Base-by-base conservation (phyloP, 2,329 filamentous ascomycete species). In the Lachnellula cervina region DNA sequence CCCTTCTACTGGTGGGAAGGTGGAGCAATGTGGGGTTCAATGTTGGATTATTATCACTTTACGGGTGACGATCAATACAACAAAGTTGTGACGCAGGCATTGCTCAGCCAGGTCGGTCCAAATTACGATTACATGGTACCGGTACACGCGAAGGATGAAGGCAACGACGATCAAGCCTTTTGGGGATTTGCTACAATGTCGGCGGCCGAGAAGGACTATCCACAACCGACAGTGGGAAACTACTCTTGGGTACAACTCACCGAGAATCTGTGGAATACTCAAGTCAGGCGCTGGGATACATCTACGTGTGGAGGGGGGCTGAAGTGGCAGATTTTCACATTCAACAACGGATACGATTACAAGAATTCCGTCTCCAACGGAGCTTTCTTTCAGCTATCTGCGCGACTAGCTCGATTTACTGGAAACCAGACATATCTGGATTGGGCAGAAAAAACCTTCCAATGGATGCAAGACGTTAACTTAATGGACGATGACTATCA, bases 321-420 rank as follows among this genome's bases (percentile, higher is more conserved):
- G 47, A 78, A 83, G 55, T 93, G 89, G 89, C 90, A 96, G 74
- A 90, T 96, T 62, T 92, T 86, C 69, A 74, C 80, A 1, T 82
- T 80, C 64, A 93, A 95, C 68, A 84, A 84, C 59, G 90, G 90
- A 14, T 86, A 91, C 69, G 79, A 83, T 66, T 94, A 95, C 80
- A 94, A 92, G 73, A 93, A 93, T 74, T 80, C 84, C 16, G 82
- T 92, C 63, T 86, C 85, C 59, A 94, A 94, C 70, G 89, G 88
- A 43, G 86, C 84, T n/a, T 83, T 94, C 68, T 92, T 95, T 71
- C 87, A 92, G 66, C 78, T 96, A 13, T 85, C 87, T 4, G 88
- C 90, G 1, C 85, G 89, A 17, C 77, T 93, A 14, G 87, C 86
- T 25, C 81, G 86, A 47, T 84, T 82, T 57, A 89, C 86, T 0